Conservation (phyloP, 1,139 yeast genomes). For the Ogataea hybrid region DNA sequence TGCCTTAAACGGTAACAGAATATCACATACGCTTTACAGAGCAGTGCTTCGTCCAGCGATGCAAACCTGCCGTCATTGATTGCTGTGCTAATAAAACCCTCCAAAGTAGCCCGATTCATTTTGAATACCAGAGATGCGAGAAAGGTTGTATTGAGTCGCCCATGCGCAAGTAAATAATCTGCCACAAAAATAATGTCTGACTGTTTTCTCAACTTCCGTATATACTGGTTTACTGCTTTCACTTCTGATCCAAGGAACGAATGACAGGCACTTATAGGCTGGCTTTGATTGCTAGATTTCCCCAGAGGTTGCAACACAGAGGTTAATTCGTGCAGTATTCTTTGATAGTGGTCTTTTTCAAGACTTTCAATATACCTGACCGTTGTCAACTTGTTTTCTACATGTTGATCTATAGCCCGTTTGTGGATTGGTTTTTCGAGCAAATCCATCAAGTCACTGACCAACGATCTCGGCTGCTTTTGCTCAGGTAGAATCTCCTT, state of each 20-base stretch:
- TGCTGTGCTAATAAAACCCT: neutral
- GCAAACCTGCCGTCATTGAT: no score
- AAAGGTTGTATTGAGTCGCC: neutral
- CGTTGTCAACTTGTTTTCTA: constrained; percentile 1
- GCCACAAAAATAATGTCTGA: neutral
- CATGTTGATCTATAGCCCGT: constrained; percentile 1
- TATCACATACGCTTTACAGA: constrained; percentile 20
- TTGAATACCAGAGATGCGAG: constrained; percentile 2
- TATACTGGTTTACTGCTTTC: neutral
- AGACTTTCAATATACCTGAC: neutral
- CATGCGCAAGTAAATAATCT: neutral
- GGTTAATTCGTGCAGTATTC: neutral
- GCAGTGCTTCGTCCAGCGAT: neutral
- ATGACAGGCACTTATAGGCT: neutral
- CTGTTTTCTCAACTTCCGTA: neutral
- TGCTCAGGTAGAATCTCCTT: no score
- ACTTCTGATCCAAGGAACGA: neutral
- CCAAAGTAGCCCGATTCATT: constrained; percentile 1
- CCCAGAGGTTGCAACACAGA: neutral
- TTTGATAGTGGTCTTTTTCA: neutral
- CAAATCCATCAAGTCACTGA: neutral
- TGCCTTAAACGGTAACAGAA: constrained; percentile 26
- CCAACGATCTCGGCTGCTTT: neutral
- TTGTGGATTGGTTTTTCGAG: constrained; percentile 3
- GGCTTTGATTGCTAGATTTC: neutral